A percentile compares a stretch with the other conserved stretches of the same genome.
Conservation (phyloP, 495 filamentous ascomycete species). For the Penicillium egyptiacum region DNA sequence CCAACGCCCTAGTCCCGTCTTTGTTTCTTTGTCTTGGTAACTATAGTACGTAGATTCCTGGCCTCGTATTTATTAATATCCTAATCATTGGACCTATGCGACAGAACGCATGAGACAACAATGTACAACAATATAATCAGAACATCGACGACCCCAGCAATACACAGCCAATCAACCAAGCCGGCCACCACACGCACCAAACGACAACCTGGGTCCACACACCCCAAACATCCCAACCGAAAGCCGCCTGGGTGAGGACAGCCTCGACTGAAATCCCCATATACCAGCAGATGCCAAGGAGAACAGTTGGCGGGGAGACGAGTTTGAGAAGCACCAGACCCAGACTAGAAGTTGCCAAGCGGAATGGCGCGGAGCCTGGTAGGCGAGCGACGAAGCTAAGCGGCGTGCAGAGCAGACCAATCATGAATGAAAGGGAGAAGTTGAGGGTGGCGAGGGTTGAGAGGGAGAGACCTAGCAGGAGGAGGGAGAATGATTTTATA, state of each 20-base stretch:
- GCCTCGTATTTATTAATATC: background rate
- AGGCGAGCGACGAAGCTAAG: slow-evolving; percentile 67
- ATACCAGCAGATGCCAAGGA: slow-evolving; percentile 53
- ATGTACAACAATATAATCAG: slow-evolving; percentile 18
- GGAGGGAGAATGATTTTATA: slow-evolving; percentile 86
- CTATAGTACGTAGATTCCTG: background rate
- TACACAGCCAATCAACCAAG: slow-evolving; percentile 72
- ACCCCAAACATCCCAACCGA: slow-evolving; percentile 90
- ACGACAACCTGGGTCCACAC: slow-evolving; percentile 87
- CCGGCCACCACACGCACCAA: slow-evolving; percentile 99
- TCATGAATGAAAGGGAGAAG: slow-evolving; percentile 85
- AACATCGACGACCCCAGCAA: slow-evolving; percentile 47
- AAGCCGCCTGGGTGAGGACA: slow-evolving; percentile 72
- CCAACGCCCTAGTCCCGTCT: background rate
- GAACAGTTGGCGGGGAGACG: slow-evolving; percentile 64
- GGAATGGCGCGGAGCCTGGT: slow-evolving; percentile 26
- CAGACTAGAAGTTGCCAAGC: slow-evolving; percentile 25
- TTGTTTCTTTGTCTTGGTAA: background rate
- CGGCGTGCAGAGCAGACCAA: slow-evolving; percentile 76
- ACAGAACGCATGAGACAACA: background rate
- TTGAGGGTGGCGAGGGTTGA: slow-evolving; percentile 93
- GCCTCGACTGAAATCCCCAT: slow-evolving; percentile 51
- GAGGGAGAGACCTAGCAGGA: slow-evolving; percentile 87
- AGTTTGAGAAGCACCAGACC: slow-evolving; percentile 51
- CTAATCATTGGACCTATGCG: background rate